Base-by-base conservation (phyloP, 495 filamentous ascomycete genomes). In the Aspergillus olivimuriae region DNA sequence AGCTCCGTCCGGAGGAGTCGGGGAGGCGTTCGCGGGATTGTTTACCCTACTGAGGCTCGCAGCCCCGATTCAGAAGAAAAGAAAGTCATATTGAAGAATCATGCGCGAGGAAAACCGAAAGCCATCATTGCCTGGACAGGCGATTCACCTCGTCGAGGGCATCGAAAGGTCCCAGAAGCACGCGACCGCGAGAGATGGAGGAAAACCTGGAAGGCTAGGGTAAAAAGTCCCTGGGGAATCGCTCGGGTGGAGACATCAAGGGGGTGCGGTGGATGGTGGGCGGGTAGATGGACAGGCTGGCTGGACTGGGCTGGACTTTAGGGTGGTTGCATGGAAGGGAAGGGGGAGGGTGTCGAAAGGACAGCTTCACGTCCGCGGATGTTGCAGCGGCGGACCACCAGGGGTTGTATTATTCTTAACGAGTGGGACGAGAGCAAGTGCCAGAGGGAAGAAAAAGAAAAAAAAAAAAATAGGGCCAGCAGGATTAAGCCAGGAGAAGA, bases 21-120 rank as follows among this genome's bases (percentile, higher is more conserved):
- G n/a, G 18, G 7, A 28, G 23, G 12, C 3, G 28, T 15, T 16
- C n/a, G 16, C 38, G 17, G 58, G 22, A 51, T 43, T 19, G 60
- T 58, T 51, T 53, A 70, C 67, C 65, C 67, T 47, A 70, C 47
- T 44, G 51, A 61, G 48, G 60, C 56, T 55, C 54, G 59, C 16
- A 69, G 53, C 44, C 61, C 58, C 28, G 55, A 52, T 35, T 70
- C 67, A 33, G 59, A 42, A 26, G 63, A 59, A 42, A 69, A 51
- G 31, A 39, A 53, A 44, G 55, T 41, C 62, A 68, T 68, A 11
- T 35, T 59, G 52, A 44, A 44, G 14, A 43, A 40, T 51, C 21
- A 48, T 37, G 40, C 30, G 28, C 34, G 12, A 20, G 34, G 14
- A 46, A 12, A 22, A 42, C 32, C 18, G 17, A 42, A 43, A 40